Percentiles rank a stretch among this genome's conserved stretches.
Evolutionary conservation across 2,329 filamentous ascomycete genomes (phyloP).

Genomic region (Calonectria hawksworthii): DNA sequence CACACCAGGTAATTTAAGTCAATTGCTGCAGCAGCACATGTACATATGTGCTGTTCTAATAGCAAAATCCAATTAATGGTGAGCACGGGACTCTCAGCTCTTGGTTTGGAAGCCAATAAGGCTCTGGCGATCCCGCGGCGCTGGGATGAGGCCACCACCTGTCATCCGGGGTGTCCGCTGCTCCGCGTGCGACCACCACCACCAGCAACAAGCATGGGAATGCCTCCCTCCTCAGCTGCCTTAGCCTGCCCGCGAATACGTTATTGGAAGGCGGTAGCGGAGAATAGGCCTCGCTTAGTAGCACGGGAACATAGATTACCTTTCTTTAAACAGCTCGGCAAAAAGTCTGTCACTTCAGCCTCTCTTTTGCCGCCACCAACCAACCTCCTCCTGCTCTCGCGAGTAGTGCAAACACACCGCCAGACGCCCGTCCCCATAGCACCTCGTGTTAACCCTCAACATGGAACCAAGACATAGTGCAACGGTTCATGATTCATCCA

Average conservation of each 20-base stretch:
- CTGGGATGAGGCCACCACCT: constrained; percentile 2
- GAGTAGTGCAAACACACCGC: constrained; percentile 20
- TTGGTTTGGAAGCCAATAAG: neutral
- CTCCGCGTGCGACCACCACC: too few species aligned
- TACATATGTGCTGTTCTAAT: neutral
- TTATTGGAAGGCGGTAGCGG: constrained; percentile 6
- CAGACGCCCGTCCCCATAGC: neutral
- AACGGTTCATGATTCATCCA: constrained; percentile 20
- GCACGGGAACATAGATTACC: neutral
- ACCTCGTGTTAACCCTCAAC: neutral
- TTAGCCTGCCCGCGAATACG: neutral
- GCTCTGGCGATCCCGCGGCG: neutral
- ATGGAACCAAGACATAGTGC: constrained; percentile 8
- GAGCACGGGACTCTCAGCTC: neutral
- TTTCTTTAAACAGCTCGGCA: neutral
- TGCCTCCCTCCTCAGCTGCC: neutral
- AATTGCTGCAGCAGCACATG: neutral
- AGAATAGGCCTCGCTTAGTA: neutral
- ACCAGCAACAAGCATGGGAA: neutral
- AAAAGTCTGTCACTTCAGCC: neutral
- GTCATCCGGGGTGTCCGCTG: neutral
- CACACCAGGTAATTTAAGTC: neutral
- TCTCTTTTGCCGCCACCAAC: neutral
- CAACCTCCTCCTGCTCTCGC: neutral
- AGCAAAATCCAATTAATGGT: neutral